These are phyloP conservation scores for Globisporangium cylindrosporum DNA, from an alignment of 352 stramenopile species.

Conservation along the genomic window DNA sequence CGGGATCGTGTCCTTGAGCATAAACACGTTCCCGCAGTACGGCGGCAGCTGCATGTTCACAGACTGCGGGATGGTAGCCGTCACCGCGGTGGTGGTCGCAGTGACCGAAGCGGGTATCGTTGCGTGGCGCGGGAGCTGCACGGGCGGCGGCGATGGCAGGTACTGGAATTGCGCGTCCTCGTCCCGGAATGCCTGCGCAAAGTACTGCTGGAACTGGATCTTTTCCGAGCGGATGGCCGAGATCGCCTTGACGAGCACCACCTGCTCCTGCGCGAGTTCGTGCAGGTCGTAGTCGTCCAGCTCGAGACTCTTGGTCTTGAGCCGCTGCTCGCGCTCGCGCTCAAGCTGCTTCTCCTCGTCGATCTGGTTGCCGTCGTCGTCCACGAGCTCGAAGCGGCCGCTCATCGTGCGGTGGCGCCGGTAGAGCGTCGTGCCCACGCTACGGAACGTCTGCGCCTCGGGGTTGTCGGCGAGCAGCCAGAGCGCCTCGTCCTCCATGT, in stretches of 20 bases:
- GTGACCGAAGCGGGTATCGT: constrained; percentile 28
- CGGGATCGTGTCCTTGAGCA: constrained; percentile 74
- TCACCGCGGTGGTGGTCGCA: constrained; percentile 12
- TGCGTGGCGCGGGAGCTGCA: constrained; percentile 24
- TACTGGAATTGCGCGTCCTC: constrained; percentile 33
- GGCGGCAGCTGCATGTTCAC: constrained; percentile 49
- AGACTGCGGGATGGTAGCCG: constrained; percentile 21
- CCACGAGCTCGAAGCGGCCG: constrained; percentile 52
- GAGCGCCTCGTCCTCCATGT: constrained; percentile 23
- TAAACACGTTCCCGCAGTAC: constrained; percentile 73
- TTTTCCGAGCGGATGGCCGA: constrained; percentile 62
- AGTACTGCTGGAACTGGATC: constrained; percentile 54
- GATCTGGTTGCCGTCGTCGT: constrained; percentile 67
- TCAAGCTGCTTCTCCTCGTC: constrained; percentile 55
- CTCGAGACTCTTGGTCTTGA: constrained; percentile 53
- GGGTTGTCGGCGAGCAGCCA: constrained; percentile 22
- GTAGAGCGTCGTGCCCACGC: constrained; percentile 14
- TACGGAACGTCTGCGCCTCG: constrained; percentile 8
- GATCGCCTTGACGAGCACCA: constrained; percentile 49
- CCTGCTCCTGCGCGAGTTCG: constrained; percentile 57
- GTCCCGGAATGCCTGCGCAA: constrained; percentile 50
- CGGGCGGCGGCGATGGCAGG: constrained; percentile 20
- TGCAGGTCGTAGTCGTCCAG: constrained; percentile 64
- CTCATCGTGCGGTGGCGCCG: constrained; percentile 14
- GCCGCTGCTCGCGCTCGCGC: constrained; percentile 39